Conservation (phyloP, 2,329 filamentous ascomycete genomes). For the Chaetomiaceae sp. region DNA sequence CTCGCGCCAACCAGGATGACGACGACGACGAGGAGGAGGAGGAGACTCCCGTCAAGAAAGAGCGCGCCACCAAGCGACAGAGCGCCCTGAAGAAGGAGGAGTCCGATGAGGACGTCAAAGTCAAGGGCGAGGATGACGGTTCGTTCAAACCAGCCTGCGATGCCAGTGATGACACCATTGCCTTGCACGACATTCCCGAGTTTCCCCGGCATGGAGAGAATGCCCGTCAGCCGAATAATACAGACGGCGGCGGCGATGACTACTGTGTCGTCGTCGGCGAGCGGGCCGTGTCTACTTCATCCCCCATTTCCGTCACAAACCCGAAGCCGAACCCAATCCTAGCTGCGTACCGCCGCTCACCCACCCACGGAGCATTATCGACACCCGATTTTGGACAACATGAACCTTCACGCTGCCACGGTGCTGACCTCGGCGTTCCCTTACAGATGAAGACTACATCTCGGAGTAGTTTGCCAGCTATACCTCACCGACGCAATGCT, state of each 20-base stretch:
- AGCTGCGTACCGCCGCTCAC: background rate
- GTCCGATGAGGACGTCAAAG: background rate
- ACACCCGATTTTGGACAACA: constrained; percentile 6
- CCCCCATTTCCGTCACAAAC: background rate
- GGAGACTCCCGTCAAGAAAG: constrained; percentile 20
- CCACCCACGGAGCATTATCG: background rate
- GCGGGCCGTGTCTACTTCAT: background rate
- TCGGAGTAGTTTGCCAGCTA: constrained; percentile 3
- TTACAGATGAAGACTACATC: constrained; percentile 9
- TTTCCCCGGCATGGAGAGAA: background rate
- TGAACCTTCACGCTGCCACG: background rate
- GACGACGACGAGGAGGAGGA: constrained; percentile 6
- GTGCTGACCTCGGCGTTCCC: constrained; percentile 4
- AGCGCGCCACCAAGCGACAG: constrained; percentile 14
- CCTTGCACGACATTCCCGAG: background rate
- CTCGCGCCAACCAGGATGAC: background rate
- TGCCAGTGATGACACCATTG: background rate
- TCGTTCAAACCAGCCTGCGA: background rate
- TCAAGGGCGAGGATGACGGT: constrained; percentile 11
- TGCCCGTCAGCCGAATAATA: background rate
- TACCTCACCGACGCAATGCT: background rate
- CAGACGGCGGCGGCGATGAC: background rate
- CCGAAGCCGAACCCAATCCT: background rate
- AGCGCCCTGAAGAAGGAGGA: constrained; percentile 13
- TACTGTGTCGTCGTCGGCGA: constrained; percentile 11